These are phyloP conservation scores for Starmerella riodocensis DNA, from an alignment of 805 yeast genomes.

Conservation along the genomic window DNA sequence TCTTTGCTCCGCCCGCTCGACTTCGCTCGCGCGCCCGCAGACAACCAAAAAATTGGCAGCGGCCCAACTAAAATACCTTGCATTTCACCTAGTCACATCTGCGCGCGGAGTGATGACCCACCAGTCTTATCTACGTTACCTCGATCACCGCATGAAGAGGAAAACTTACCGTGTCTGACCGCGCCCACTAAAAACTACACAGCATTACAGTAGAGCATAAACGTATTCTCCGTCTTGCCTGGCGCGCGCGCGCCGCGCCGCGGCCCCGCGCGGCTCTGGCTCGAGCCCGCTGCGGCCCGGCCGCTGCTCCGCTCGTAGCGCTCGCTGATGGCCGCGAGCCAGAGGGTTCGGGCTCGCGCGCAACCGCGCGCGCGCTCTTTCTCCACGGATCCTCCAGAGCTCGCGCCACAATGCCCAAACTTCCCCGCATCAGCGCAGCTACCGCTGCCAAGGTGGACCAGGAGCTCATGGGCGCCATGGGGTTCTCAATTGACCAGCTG, in stretches of 20 bases:
- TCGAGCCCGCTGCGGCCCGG: no score
- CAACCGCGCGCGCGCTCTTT: no score
- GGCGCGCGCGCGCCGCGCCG: no score
- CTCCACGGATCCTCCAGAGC: neutral
- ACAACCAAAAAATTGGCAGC: no score
- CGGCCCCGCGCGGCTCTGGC: no score
- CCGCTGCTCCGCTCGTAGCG: no score
- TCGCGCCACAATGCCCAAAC: neutral
- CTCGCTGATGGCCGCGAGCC: no score
- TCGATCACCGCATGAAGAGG: constrained; percentile 14
- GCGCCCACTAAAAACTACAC: neutral
- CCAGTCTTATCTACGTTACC: constrained; percentile 15
- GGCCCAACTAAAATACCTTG: neutral
- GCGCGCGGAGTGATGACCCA: constrained; percentile 9
- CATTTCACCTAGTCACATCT: neutral
- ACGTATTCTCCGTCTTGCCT: no score
- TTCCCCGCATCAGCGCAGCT: constrained; percentile 22
- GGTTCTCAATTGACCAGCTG: constrained; percentile 70
- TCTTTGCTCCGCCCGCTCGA: no score
- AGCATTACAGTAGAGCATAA: no score
- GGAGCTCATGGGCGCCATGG: constrained; percentile 76
- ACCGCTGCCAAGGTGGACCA: constrained; percentile 68
- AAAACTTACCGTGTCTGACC: constrained; percentile 4
- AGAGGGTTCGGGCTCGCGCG: no score
- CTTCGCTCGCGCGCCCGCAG: no score